Conservation (phyloP, 345 rosid genomes). For the Populus davidiana region DNA sequence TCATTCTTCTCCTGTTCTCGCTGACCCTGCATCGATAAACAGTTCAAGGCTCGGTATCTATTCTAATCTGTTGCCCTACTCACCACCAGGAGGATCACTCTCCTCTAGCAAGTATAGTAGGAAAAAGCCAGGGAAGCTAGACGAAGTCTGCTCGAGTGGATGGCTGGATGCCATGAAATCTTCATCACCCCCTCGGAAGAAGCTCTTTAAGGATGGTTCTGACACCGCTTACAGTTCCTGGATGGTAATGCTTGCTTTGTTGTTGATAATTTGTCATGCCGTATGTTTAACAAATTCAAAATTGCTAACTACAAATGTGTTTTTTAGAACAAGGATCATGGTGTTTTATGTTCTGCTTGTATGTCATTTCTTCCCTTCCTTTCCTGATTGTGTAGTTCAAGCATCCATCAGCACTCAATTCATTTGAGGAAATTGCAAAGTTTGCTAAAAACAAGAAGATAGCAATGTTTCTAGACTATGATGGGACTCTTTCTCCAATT, state of each 20-base stretch:
- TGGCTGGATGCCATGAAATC: conserved; percentile 96
- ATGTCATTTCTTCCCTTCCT: not conserved
- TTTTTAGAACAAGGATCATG: not conserved
- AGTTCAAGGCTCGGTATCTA: conserved; percentile 63
- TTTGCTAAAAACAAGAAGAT: conserved; percentile 67
- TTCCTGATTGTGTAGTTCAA: conserved; percentile 46
- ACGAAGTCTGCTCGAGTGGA: conserved; percentile 83
- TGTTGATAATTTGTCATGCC: not conserved
- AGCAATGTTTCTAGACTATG: conserved; percentile 85
- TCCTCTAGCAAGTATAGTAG: conserved; percentile 51
- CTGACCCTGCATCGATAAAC: conserved; percentile 59
- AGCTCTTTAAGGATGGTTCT: conserved; percentile 57
- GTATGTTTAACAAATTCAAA: not conserved
- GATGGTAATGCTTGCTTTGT: conserved; percentile 49
- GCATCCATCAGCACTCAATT: conserved; percentile 78
- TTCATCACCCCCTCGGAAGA: conserved; percentile 92
- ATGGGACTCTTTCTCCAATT: conserved; percentile 92
- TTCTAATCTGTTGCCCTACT: conserved; percentile 46
- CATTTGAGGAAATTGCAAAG: conserved; percentile 51
- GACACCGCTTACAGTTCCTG: conserved; percentile 61
- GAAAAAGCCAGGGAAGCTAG: conserved; percentile 62
- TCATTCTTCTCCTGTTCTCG: conserved; percentile 68
- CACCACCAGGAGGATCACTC: conserved; percentile 46
- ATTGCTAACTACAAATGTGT: not conserved
- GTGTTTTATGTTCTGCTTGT: not conserved